Evolutionary conservation across 2,329 filamentous ascomycete species (phyloP).

Genomic region (Penicillium sp.): DNA sequence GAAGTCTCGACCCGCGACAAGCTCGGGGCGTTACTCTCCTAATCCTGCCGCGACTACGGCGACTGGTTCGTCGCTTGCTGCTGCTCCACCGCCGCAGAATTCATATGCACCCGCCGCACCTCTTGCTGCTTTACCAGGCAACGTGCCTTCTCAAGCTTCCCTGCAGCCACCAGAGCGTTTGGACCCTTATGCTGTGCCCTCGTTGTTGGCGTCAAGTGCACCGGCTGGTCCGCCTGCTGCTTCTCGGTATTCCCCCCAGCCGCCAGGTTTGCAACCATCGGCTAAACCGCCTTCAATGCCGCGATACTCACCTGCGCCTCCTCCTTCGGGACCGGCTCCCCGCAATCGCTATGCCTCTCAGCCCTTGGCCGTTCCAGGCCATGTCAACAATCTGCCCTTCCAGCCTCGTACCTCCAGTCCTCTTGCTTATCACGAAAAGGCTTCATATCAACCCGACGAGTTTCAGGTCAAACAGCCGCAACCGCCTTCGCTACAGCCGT

Average conservation of each 20-base stretch:
- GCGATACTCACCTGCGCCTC: constrained; percentile 56
- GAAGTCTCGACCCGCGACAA: constrained; percentile 63
- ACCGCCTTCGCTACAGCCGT: constrained; percentile 34
- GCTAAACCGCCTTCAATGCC: constrained; percentile 46
- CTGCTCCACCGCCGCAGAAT: constrained; percentile 26
- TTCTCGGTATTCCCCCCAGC: constrained; percentile 52
- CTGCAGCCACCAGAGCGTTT: constrained; percentile 42
- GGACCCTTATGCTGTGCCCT: constrained; percentile 39
- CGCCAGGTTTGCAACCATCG: constrained; percentile 39
- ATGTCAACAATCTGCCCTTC: constrained; percentile 56
- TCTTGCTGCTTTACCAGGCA: constrained; percentile 32
- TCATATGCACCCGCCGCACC: constrained; percentile 30
- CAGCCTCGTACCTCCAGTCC: constrained; percentile 70
- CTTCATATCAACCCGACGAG: constrained; percentile 40
- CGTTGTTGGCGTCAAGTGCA: constrained; percentile 36
- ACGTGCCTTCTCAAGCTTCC: constrained; percentile 29
- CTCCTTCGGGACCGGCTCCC: constrained; percentile 34
- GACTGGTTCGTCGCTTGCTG: constrained; percentile 22
- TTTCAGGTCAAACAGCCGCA: constrained; percentile 24
- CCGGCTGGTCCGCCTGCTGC: constrained; percentile 39
- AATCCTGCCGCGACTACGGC: constrained; percentile 37
- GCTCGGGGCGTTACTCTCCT: constrained; percentile 50
- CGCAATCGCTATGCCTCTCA: constrained; percentile 51
- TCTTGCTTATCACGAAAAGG: constrained; percentile 59
- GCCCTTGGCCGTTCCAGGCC: constrained; percentile 38